phyloP scores from a whole-genome alignment of 768 basidiomycete species.

The Lentinula sp. region DNA sequence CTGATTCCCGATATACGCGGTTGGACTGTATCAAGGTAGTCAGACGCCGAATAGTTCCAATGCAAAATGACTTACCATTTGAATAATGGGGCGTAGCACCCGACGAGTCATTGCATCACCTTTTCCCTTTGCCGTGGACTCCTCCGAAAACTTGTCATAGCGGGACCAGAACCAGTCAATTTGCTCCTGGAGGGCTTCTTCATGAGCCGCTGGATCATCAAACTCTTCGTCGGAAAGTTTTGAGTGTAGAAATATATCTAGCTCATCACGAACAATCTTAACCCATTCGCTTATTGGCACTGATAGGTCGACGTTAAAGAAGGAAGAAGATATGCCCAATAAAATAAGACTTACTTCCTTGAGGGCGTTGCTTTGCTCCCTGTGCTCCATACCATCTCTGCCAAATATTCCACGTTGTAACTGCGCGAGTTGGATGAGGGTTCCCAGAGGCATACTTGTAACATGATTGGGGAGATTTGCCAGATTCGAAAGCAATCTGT shows the following conservation, averaged over 20 bases:
- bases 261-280: not conserved
- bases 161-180: not conserved
- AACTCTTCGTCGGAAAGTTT: not conserved
- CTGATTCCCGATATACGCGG: not conserved
- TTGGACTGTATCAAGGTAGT: not conserved
- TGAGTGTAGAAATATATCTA: not conserved
- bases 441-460: not conserved
- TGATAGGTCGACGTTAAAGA: not conserved
- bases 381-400: not conserved
- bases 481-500: not conserved
- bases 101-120: no score
- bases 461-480: not conserved
- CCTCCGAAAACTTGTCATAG: not conserved
- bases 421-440: not conserved
- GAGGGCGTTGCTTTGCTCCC: not conserved
- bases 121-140: not conserved
- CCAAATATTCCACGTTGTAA: not conserved
- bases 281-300: not conserved
- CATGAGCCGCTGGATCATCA: not conserved
- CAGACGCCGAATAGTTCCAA: not conserved
- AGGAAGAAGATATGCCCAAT: not conserved
- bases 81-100: not conserved
- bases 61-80: not conserved
- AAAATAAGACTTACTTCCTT: not conserved
- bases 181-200: not conserved